Base-by-base conservation (phyloP, 2,329 filamentous ascomycete genomes). In the Pseudogymnoascus pannorum region DNA sequence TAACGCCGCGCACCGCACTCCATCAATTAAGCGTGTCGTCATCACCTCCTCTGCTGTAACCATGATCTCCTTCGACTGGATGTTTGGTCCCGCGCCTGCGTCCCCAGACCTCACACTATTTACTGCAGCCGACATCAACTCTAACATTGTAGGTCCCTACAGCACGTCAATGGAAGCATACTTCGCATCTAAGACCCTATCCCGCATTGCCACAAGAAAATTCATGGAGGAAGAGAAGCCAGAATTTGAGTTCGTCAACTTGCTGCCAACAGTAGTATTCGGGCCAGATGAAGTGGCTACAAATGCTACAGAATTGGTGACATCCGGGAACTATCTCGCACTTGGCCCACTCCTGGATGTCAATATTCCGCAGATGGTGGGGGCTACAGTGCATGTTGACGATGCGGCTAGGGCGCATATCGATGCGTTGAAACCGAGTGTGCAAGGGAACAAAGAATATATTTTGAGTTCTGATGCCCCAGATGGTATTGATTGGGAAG, bases 151-250 rank as follows among this genome's bases (percentile, higher is more conserved):
- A 26, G 18, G 29, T 5, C 58, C 59, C 8, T 62, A 60, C 36
- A 31, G 42, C 61, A 14, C 31, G 2, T 29, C 66, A 42, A 68
- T 69, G 65, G 64, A 69, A 63, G 71, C 70, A 2, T 73, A 73
- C 54, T 69, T 63, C 40, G 66, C 64, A 51, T 70, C 70, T 26
- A 72, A 72, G 58, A 64, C 66, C 3, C 64, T 70, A 0, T 62
- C 71, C 14, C 68, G 67, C 57, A 64, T 64, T 24, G 66, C 66
- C 5, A 67, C 66, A 31, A 61, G 62, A 12, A 36, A 65, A 35
- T 70, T 72, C 65, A 57, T 66, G 40, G 60, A 61, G n/a, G 22
- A 65, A 14, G 35, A 64, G 40, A 63, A 64, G 36, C 64, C 63
- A 12, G 24, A 31, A 5, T 66, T 67, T 58, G 59, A 64, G 31